Percentiles rank a stretch among this genome's conserved stretches.
Conservation (phyloP, 805 yeast species). For the Candida dajiaensis region DNA sequence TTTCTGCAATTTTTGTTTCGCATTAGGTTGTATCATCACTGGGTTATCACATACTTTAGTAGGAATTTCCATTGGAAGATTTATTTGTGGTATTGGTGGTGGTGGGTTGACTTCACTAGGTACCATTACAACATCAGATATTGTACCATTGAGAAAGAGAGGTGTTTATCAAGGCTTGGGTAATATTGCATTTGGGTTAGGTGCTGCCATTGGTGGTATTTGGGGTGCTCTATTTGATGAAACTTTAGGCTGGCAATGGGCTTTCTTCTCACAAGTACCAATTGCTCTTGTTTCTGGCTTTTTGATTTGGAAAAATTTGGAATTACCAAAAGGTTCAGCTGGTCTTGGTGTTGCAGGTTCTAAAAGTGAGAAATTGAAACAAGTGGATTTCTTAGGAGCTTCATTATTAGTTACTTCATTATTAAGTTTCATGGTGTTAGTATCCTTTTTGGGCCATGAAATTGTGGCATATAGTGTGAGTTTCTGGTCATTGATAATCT, state of each 20-base stretch:
- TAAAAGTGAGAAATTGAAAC: conserved; percentile 38
- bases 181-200: conserved; percentile 65
- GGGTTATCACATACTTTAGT: conserved; percentile 21
- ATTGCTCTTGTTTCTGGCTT: conserved; percentile 37
- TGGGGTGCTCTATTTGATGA: conserved; percentile 52
- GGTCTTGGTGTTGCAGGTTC: conserved; percentile 47
- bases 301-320: conserved; percentile 31
- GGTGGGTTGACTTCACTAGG: conserved; percentile 72
- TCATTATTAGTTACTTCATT: conserved; percentile 51
- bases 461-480: conserved; percentile 40
- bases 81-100: conserved; percentile 82
- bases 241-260: conserved; percentile 60
- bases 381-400: conserved; percentile 67
- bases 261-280: conserved; percentile 51
- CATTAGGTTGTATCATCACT: conserved; percentile 39
- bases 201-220: conserved; percentile 67
- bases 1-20: conserved; percentile 33
- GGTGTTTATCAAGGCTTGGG: conserved; percentile 79
- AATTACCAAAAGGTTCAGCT: conserved; percentile 42
- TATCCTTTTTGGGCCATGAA: conserved; percentile 60
- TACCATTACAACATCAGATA: conserved; percentile 67
- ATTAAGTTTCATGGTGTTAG: conserved; percentile 53
- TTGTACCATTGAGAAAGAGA: conserved; percentile 69
- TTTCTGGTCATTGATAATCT: conserved; percentile 30
- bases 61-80: conserved; percentile 44